Conservation (phyloP, 83 land plant species). For the Diphasiastrum complanatum region DNA sequence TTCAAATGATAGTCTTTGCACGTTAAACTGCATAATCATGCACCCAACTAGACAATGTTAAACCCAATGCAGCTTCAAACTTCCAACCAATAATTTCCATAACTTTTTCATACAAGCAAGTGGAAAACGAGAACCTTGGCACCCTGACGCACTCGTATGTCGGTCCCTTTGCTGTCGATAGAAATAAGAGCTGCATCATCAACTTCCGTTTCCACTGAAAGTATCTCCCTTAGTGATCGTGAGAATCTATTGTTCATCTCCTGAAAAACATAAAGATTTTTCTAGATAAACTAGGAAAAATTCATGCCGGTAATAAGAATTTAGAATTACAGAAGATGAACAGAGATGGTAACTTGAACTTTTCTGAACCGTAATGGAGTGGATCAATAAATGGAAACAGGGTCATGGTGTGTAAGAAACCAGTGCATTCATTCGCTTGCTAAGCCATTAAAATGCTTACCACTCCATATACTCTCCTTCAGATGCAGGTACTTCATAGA, state of each 20-base stretch:
- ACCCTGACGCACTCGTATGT: conserved; percentile 88
- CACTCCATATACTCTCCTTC: no score
- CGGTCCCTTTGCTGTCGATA: conserved; percentile 90
- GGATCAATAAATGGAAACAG: no score
- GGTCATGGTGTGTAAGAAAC: no score
- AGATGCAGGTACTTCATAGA: no score
- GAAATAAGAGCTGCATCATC: conserved; percentile 97
- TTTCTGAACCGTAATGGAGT: no score
- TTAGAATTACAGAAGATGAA: not conserved
- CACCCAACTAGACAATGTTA: not conserved
- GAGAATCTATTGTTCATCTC: conserved; percentile 72
- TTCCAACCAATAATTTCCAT: not conserved
- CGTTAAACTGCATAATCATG: conserved; percentile 60
- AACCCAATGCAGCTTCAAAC: not conserved
- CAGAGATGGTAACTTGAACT: no score
- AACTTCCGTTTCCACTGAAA: conserved; percentile 63
- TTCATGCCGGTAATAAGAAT: not conserved
- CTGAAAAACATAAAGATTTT: conserved; percentile 30
- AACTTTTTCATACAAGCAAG: not conserved
- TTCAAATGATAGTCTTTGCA: conserved; percentile 77
- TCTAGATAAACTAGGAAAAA: conserved; percentile 1
- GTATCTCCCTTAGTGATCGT: conserved; percentile 58
- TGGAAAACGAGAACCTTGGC: conserved; percentile 54
- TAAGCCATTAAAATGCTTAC: no score
- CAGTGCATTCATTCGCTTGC: no score